Base-by-base conservation (phyloP, 2,329 filamentous ascomycete species). In the Aspergillus tanneri region DNA sequence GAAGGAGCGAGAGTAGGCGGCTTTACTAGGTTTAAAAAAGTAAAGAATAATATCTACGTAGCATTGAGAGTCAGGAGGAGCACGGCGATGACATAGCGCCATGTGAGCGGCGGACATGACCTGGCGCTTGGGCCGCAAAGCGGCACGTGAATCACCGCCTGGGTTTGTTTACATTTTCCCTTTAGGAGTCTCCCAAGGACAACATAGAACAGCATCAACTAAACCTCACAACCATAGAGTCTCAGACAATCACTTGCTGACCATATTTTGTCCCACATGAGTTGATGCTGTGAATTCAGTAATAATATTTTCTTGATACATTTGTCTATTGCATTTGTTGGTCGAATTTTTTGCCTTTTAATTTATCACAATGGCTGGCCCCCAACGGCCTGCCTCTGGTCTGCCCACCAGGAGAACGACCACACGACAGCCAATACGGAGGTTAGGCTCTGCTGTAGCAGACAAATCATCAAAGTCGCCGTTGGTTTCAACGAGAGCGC, bases 401-500 rank as follows among this genome's bases (percentile, higher is more conserved):
- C 68, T 72, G 63, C 75, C 77, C 41, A 66, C 71, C 54, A 78
- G 74, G 65, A 79, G 69, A 50, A 51, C 54, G 16, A 48, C 69
- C 49, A 74, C 77, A 67, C 77, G 77, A 45, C 77, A 75, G 57
- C 71, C 77, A 34, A 69, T 72, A 19, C 69, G 60, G 45, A 80
- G 82, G 66, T 74, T 79, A 54, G 79, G 77, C 27, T 78, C 81
- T 19, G 63, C 74, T 28, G 67, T 71, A 14, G 75, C 78, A 57
- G 75, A 81, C 28, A 75, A 80, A 53, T 71, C 78, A 10, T 92
- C 14, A 7, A 34, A 19, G 30, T 34, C 91, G 4, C 88, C 90
- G 4, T 81, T 87, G 50, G 82, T 83, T 37, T 88, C 87, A 6
- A 66, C 88, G 18, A 77, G 80, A 43, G 86, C 87, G 3, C 71